phyloP scores from a whole-genome alignment of 1,284 basidiomycete genomes.

The Xanthoconium separans region DNA sequence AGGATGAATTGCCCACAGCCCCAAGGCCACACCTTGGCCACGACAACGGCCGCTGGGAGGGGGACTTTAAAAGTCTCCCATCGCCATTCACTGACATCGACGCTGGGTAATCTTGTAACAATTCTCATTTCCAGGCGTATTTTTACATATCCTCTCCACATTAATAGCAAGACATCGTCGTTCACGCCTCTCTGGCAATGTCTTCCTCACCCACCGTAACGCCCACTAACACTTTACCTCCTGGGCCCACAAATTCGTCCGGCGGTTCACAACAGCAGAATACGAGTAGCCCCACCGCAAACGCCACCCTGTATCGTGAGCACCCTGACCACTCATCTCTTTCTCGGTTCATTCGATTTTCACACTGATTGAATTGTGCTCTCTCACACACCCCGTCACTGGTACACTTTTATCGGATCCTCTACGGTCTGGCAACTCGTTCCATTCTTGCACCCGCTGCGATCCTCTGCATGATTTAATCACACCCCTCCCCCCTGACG shows the following conservation, averaged over 20 bases:
- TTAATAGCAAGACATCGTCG: conserved; percentile 16
- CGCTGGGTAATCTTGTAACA: background rate
- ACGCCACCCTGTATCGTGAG: conserved; percentile 31
- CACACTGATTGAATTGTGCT: conserved; percentile 17
- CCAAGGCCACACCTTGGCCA: no score
- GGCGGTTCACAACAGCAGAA: background rate
- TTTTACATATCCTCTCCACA: conserved; percentile 3
- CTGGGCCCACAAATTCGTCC: background rate
- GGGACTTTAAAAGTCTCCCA: background rate
- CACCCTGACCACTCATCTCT: background rate
- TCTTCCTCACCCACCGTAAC: background rate
- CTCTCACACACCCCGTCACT: conserved; percentile 13
- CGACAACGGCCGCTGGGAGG: no score
- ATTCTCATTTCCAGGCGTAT: background rate
- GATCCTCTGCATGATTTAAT: conserved; percentile 9
- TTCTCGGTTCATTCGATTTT: conserved; percentile 10
- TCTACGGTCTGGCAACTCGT: background rate
- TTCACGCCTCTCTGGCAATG: conserved; percentile 14
- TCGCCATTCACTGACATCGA: conserved; percentile 3
- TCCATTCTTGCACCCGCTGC: conserved; percentile 1
- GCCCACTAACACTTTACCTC: background rate
- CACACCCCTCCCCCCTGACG: background rate
- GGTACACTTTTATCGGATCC: background rate
- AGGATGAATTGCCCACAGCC: background rate
- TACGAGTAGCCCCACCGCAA: conserved; percentile 9